Conservation (phyloP, 2,329 filamentous ascomycete species). For the Diaporthe sp. region DNA sequence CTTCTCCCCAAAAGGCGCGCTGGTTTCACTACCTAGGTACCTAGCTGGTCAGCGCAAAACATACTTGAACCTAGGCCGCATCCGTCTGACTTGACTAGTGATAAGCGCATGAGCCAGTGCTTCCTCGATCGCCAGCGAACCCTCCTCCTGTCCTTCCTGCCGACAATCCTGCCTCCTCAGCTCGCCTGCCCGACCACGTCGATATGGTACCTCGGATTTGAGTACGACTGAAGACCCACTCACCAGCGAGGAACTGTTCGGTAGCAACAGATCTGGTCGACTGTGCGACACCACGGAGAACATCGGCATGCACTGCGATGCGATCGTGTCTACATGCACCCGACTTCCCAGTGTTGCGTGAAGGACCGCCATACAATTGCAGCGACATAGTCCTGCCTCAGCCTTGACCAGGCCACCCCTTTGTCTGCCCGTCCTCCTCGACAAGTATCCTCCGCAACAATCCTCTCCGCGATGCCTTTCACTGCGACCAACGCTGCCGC, state of each 20-base stretch:
- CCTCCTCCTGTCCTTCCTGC: slow-evolving; percentile 7
- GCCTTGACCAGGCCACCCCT: slow-evolving; percentile 25
- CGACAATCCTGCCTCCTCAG: not conserved
- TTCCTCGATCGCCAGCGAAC: slow-evolving; percentile 12
- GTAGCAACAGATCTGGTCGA: not conserved
- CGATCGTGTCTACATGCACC: slow-evolving; percentile 37
- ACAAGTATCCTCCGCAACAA: slow-evolving; percentile 1
- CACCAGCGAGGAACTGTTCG: slow-evolving; percentile 1
- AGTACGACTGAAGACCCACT: not conserved
- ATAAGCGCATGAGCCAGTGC: slow-evolving; percentile 27
- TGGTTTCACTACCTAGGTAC: not conserved
- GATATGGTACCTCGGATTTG: slow-evolving; percentile 5
- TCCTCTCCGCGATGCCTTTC: slow-evolving; percentile 53
- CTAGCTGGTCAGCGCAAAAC: slow-evolving; percentile 17
- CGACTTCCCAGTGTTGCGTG: slow-evolving; percentile 37
- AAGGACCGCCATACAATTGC: slow-evolving; percentile 34
- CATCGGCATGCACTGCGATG: slow-evolving; percentile 39
- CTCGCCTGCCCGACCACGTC: slow-evolving; percentile 1
- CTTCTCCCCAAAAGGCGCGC: not conserved
- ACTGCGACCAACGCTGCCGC: slow-evolving; percentile 54
- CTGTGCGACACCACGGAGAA: not conserved
- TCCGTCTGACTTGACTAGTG: slow-evolving; percentile 34
- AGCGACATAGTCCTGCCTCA: slow-evolving; percentile 22
- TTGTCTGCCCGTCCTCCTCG: not conserved
- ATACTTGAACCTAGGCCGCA: slow-evolving; percentile 30